Base-by-base conservation (phyloP, 1,139 yeast species). In the Kazachstania sp. region DNA sequence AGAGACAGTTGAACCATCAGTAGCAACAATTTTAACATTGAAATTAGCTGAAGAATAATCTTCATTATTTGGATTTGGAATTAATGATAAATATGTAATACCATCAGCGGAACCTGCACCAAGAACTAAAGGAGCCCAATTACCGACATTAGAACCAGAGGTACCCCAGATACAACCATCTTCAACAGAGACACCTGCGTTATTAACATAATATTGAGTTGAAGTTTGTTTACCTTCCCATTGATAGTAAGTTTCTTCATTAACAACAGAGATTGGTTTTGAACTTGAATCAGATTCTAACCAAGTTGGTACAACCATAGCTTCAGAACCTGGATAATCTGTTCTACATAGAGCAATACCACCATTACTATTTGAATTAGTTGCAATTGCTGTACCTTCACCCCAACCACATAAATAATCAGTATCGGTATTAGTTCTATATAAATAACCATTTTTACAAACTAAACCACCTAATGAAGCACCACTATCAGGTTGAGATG, bases 241-340 rank as follows among this genome's bases (percentile, higher is more conserved):
- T 50, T 67, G 68, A 78, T 78, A 92, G 78, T 90, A 92, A 53
- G 72, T 64, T 61, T 71, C 79, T 66, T 81, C 79, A 68, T 88
- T 78, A 54, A 88, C 95, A 54, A 84, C 95, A 45, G 95, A 75
- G 56, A 87, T 73, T 45, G 86, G 83, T 60, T 77, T 71, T 34
- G 76, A 57, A 39, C 71, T 64, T 60, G 95, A 95, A 13, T 19
- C 95, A 12, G 37, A 84, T 35, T 67, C 67, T 44, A 90, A 84
- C 51, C 79, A 72, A 51, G 97, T 90, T 65, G 98, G 98, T 54
- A 92, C 77, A 60, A 82, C 92, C 98, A 92, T 92, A 77, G 88
- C 88, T 75, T 92, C 98, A 53, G 97, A 83, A 72, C 98, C 98
- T 61, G 98, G 98, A 78, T 92, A 92, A 70, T 92, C 98, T 52